Percentiles rank a stretch among this genome's conserved stretches.
phyloP scores from a whole-genome alignment of 2,329 filamentous ascomycete species.

The Aspergillus sojae region DNA sequence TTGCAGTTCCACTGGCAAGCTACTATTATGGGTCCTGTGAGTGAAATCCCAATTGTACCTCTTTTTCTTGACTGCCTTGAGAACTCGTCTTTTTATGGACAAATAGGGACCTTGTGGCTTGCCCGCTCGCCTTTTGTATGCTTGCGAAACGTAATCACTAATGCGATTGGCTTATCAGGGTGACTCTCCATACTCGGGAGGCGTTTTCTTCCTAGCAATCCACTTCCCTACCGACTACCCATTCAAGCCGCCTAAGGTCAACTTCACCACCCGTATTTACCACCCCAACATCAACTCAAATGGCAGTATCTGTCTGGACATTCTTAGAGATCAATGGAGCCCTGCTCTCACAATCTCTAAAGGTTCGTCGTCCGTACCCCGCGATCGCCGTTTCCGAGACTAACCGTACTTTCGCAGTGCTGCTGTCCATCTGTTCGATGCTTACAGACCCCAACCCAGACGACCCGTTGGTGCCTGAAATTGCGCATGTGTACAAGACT shows the following conservation, averaged over 20 bases:
- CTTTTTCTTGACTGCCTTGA: not conserved
- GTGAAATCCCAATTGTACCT: constrained; percentile 38
- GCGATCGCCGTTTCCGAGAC: not conserved
- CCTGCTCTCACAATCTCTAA: constrained; percentile 98
- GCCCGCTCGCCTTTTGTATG: not conserved
- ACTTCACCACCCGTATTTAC: constrained; percentile 99
- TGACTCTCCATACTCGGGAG: constrained; percentile 96
- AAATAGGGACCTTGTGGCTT: not conserved
- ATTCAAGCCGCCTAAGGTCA: constrained; percentile 99
- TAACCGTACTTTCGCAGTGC: constrained; percentile 59
- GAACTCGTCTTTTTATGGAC: not conserved
- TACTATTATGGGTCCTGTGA: constrained; percentile 99
- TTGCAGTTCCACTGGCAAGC: constrained; percentile 98
- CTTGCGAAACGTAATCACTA: constrained; percentile 25
- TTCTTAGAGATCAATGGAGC: constrained; percentile 98
- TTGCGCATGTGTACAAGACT: constrained; percentile 99
- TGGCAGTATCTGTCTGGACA: constrained; percentile 98
- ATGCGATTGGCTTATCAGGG: constrained; percentile 56
- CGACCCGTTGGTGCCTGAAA: constrained; percentile 97
- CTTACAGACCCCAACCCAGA: constrained; percentile 99
- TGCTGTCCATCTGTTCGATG: constrained; percentile 99
- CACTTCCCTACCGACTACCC: constrained; percentile 99
- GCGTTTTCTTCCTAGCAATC: constrained; percentile 98
- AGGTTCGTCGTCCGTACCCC: constrained; percentile 60
- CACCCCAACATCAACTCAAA: constrained; percentile 99